Conservation (phyloP, 2,329 filamentous ascomycete species). For the Eurotiales sp. region DNA sequence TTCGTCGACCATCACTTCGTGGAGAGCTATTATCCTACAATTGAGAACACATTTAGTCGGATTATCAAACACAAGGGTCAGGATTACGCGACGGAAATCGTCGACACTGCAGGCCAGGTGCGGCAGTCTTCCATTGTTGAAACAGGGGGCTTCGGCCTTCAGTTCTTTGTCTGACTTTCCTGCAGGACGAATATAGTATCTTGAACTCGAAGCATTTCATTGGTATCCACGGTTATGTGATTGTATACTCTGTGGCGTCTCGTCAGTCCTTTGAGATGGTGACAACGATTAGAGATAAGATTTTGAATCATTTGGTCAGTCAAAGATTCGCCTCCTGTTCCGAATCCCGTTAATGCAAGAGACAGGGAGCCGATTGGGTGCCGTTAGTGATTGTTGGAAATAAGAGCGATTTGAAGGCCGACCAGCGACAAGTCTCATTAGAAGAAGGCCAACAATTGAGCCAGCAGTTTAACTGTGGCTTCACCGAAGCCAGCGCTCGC, state of each 20-base stretch:
- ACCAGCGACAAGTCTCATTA: slow-evolving; percentile 83
- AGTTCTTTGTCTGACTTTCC: slow-evolving; percentile 2
- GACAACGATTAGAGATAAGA: slow-evolving; percentile 92
- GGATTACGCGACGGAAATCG: slow-evolving; percentile 93
- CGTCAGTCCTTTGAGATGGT: slow-evolving; percentile 97
- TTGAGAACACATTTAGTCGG: slow-evolving; percentile 98
- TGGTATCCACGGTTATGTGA: slow-evolving; percentile 97
- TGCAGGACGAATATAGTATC: slow-evolving; percentile 94
- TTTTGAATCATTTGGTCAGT: slow-evolving; percentile 93
- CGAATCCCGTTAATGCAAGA: slow-evolving; percentile 11
- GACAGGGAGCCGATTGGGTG: slow-evolving; percentile 81
- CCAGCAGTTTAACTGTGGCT: slow-evolving; percentile 85
- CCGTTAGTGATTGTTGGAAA: slow-evolving; percentile 95
- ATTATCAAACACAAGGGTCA: slow-evolving; percentile 89
- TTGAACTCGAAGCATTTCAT: slow-evolving; percentile 99
- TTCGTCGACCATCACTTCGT: slow-evolving; percentile 98
- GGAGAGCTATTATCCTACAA: slow-evolving; percentile 98
- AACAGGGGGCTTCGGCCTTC: slow-evolving; percentile 19
- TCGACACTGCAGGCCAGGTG: slow-evolving; percentile 95
- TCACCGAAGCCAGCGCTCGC: slow-evolving; percentile 89
- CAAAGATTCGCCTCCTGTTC: slow-evolving; percentile 30
- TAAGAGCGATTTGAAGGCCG: slow-evolving; percentile 88
- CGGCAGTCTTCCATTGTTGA: slow-evolving; percentile 21
- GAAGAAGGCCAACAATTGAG: slow-evolving; percentile 83
- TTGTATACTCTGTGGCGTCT: slow-evolving; percentile 95